A percentile compares a stretch with the other conserved stretches of the same genome.
These are phyloP conservation scores for Citrullus colocynthis DNA, from an alignment of 306 rosid species.

Conservation along the genomic window DNA sequence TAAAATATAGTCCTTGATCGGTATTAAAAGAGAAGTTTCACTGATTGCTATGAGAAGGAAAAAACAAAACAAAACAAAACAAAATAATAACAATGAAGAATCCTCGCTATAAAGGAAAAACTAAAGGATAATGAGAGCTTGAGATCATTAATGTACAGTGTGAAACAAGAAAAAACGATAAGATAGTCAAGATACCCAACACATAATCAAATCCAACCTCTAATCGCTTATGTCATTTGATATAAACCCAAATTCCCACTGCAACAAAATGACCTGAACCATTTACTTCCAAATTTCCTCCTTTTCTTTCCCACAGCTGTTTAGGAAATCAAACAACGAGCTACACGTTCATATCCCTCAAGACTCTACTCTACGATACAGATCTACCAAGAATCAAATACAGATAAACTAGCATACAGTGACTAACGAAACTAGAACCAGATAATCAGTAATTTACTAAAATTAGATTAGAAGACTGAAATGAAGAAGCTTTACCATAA, in stretches of 20 bases:
- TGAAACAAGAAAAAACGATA: not conserved
- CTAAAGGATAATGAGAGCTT: not conserved
- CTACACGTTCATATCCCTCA: conserved; percentile 21
- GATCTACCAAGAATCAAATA: conserved; percentile 41
- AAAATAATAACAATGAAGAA: not conserved
- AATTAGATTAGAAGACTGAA: conserved; percentile 16
- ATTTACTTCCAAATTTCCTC: conserved; percentile 17
- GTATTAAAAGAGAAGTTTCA: not conserved
- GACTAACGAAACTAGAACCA: conserved; percentile 20
- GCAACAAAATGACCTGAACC: conserved; percentile 11
- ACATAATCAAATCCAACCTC: not conserved
- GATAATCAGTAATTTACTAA: conserved; percentile 21
- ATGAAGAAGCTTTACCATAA: conserved; percentile 31
- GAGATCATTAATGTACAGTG: not conserved
- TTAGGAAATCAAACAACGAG: conserved; percentile 20
- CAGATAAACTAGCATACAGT: not conserved
- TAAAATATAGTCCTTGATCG: not conserved
- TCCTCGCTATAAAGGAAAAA: not conserved
- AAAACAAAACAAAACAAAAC: not conserved
- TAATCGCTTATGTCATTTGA: not conserved
- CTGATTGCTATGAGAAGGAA: not conserved
- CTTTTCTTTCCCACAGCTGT: conserved; percentile 12
- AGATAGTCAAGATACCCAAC: not conserved
- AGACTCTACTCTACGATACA: conserved; percentile 28
- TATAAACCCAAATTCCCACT: not conserved